These are phyloP conservation scores for Phytophthora parvispora DNA, from an alignment of 352 stramenopile genomes.

Conservation along the genomic window DNA sequence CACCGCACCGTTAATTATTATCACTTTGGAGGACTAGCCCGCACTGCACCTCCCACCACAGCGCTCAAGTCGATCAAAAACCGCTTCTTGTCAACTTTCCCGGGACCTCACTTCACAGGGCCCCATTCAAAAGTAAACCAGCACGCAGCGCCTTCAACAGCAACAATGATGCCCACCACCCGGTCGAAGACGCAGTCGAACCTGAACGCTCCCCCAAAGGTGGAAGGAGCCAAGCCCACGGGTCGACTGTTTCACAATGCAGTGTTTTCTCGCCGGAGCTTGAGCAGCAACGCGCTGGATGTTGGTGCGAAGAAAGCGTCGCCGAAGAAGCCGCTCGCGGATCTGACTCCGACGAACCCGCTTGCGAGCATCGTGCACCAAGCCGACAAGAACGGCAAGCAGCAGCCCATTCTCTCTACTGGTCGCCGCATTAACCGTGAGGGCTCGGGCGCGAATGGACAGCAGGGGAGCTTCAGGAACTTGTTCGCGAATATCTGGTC, in stretches of 20 bases:
- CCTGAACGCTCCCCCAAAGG: slow-evolving; percentile 25
- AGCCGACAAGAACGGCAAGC: slow-evolving; percentile 69
- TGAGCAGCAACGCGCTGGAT: slow-evolving; percentile 56
- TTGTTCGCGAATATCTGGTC: slow-evolving; percentile 81
- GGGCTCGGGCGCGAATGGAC: slow-evolving; percentile 27
- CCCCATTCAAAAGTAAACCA: not conserved
- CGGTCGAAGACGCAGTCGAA: slow-evolving; percentile 48
- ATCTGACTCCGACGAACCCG: slow-evolving; percentile 48
- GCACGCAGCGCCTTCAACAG: not conserved
- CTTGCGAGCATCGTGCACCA: slow-evolving; percentile 79
- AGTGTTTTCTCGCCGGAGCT: slow-evolving; percentile 77
- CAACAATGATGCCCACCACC: slow-evolving; percentile 29
- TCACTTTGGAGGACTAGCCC: slow-evolving; percentile 25
- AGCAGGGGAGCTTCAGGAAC: slow-evolving; percentile 68
- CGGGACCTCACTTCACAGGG: slow-evolving; percentile 4
- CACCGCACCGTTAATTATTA: slow-evolving; percentile 25
- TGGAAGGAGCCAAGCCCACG: slow-evolving; percentile 33
- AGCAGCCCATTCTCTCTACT: slow-evolving; percentile 38
- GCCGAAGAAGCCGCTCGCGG: slow-evolving; percentile 49
- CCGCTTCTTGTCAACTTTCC: slow-evolving; percentile 1
- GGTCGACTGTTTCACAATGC: slow-evolving; percentile 65
- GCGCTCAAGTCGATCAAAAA: not conserved
- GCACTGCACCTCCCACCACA: slow-evolving; percentile 9
- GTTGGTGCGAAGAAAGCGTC: slow-evolving; percentile 30
- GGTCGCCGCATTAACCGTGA: slow-evolving; percentile 34